Evolutionary conservation across 1,284 basidiomycete species (phyloP), one percentile per base, ranked within the genome.

Genomic region (Tylopilus orsonianus): DNA sequence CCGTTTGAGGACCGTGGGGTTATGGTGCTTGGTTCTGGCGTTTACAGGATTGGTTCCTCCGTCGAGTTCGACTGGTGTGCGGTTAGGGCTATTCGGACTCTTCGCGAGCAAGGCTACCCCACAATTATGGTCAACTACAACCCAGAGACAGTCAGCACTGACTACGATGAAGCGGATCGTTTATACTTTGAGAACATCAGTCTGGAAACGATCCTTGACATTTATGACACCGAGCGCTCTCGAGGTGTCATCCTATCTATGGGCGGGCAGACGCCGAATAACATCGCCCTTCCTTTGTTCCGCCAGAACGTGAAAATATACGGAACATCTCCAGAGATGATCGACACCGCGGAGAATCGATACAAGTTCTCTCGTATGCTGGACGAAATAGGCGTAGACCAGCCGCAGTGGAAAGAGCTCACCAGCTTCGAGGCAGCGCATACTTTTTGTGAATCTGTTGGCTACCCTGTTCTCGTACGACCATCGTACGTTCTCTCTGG

Each of bases 51-150:
- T 61, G 96, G 97, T 29, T 97, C 94, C 1, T 97, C 94, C 2
- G 97, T 99, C 70, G 97, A 99, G 72, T 99, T 99, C 71, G 96
- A 99, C 69, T 99, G 96, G 97, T 99, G 96, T 71, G 96, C 96
- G 16, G 97, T 99, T 43, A 87, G 95, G 44, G 93, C 95, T 23
- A 97, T 98, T 70, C 79, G 96, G 56, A 98, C 96, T 1, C 78
- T 99, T 35, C 91, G 96, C 50, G 89, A 96, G 37, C 87, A 90
- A 64, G 94, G 94, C n/a, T 77, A 93, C 55, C 93, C 93, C 64
- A 98, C 97, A 8, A 85, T 98, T 72, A 99, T 98, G 97, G 90
- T 99, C 73, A 99, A 98, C 76, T 98, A 98, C 74, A 98, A 98
- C 70, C 96, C 96, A 20, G 97, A 99, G 75, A 99, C 96, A 0